phyloP scores from a whole-genome alignment of 148 eudicot species.

The Rhododendron ferrugineum region DNA sequence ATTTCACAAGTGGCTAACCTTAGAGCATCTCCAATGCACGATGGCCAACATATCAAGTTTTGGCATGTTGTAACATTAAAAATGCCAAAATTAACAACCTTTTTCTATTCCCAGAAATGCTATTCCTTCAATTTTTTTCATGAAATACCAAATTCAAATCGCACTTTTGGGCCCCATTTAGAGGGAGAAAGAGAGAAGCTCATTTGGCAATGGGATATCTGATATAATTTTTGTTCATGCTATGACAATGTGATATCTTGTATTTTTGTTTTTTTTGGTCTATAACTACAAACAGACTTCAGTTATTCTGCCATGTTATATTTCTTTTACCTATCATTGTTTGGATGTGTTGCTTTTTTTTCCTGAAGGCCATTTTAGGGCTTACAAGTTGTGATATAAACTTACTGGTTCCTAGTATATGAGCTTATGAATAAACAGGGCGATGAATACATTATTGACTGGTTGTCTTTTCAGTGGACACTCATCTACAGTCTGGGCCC shows the following conservation, averaged over 20 bases:
- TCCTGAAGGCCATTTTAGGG: background rate
- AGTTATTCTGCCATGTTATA: background rate
- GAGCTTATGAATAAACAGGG: background rate
- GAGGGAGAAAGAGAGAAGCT: background rate
- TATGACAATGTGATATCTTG: background rate
- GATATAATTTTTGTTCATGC: background rate
- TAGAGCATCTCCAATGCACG: background rate
- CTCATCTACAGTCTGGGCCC: slow-evolving; percentile 84
- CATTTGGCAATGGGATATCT: background rate
- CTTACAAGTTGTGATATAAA: background rate
- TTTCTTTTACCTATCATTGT: background rate
- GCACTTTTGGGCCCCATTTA: background rate
- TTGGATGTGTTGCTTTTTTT: background rate
- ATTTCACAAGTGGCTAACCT: background rate
- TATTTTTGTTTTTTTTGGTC: background rate
- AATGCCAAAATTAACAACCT: background rate
- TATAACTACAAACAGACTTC: background rate
- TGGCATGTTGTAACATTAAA: background rate
- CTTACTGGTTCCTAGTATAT: background rate
- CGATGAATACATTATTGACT: slow-evolving; percentile 6
- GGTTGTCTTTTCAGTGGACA: slow-evolving; percentile 63
- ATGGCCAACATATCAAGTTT: background rate
- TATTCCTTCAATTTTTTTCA: background rate
- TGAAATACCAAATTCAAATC: too few species aligned
- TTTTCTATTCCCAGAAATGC: background rate